Evolutionary conservation across 108 stramenopile species (phyloP), one percentile per base, ranked within the genome.

Genomic region (Skeletonema tropicum): DNA sequence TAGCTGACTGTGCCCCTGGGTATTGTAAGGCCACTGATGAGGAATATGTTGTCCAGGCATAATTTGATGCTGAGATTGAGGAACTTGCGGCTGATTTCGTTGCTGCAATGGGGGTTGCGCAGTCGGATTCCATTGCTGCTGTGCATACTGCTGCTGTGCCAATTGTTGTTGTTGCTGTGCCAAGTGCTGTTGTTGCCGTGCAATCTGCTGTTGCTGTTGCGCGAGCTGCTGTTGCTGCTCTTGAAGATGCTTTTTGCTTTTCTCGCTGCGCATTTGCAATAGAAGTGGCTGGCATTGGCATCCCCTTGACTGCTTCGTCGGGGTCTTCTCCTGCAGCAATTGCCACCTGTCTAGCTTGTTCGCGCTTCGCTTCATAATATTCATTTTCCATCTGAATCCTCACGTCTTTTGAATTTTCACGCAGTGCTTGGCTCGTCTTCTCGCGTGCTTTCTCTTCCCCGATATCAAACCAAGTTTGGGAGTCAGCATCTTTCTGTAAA

Each of bases 361-460:
- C 62, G n/a, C 63, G 38, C 62, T 68, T 68, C 57, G 72, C 64
- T 19, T 82, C 76, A 11, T 65, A 55, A 48, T 60, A 72, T 23
- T 82, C 80, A 32, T 77, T 74, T 58, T 82, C 80, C 71, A 77
- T 68, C 15, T 82, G 55, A 52, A 52, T 52, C 21, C 49, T 52
- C 2, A 41, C 60, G 14, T 61, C 60, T 42, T 61, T 61, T n/a
- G 30, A 41, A 31, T 61, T 61, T 60, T 95, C 94, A 46, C 94
- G 71, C 15, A 95, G 71, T 11, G 92, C 92, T 74, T 95, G 94
- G 33, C 78, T 81, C 14, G 92, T 92, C 81, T 95, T 95, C 67
- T 95, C 86, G 42, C 86, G 61, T 29, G 83, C 83, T 64, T 83
- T 83, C 31, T 87, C 88, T 68, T 95, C 94, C 17, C 94, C 94